These are phyloP conservation scores for Chiua sp. DNA, from an alignment of 1,284 basidiomycete species.

Conservation along the genomic window DNA sequence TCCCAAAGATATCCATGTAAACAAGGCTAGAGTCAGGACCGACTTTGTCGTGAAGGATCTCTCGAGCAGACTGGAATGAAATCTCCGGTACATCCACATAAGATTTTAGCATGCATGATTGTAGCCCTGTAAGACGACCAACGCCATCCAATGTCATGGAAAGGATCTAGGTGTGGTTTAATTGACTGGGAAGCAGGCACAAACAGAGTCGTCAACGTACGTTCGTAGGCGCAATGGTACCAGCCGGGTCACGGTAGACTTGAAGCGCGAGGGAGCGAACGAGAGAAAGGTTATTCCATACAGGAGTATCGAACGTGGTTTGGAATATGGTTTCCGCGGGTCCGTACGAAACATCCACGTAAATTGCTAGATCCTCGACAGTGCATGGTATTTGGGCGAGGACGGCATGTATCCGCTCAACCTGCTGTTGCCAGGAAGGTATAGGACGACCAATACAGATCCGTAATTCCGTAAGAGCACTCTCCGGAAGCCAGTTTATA, in stretches of 20 bases:
- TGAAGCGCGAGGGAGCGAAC: constrained; percentile 14
- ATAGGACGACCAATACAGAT: neutral
- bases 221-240: neutral
- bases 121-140: neutral
- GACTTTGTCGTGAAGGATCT: constrained; percentile 1
- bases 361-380: neutral
- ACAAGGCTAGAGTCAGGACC: constrained; percentile 1
- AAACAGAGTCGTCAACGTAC: constrained; percentile 1
- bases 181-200: neutral
- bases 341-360: neutral
- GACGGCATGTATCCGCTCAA: neutral
- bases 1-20: neutral
- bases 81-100: rapidly evolving
- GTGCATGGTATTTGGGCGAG: neutral
- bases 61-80: neutral
- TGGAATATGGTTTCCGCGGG: neutral
- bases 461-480: neutral
- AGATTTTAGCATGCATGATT: neutral
- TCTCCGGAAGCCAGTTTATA: neutral
- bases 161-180: constrained; percentile 3
- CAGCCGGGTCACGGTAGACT: rapidly evolving
- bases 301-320: neutral
- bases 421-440: neutral
- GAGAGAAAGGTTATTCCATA: constrained; percentile 4
- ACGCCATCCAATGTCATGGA: neutral